Evolutionary conservation across 2,329 filamentous ascomycete genomes (phyloP), one percentile per base, ranked within the genome.

Genomic region (Ophiocordyceps unilateralis): DNA sequence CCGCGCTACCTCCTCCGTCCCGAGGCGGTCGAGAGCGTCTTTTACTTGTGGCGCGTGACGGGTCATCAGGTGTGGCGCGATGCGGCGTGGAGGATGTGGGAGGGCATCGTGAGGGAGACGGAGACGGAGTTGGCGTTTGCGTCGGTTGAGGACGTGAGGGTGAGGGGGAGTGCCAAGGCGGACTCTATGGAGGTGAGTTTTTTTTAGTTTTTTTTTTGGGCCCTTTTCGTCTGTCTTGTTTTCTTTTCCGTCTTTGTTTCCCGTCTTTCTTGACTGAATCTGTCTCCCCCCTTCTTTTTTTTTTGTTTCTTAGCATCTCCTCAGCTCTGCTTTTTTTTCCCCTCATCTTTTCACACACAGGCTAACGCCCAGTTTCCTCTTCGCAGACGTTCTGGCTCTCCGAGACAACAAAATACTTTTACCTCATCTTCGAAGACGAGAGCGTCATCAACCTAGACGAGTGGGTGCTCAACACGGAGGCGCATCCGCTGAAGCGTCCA

Each of bases 391-490:
- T 84, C 54, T 87, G 82, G 78, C 65, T 83, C 51, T 77, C 77
- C 3, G 81, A 87, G 65, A 87, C 81, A 36, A 59, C 84, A 49
- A 88, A 86, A 60, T 86, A 86, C 52, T 85, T 85, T 47, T 87
- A 81, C 51, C 60, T 86, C 44, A 70, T 83, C 17, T 87, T 83
- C 50, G 75, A 73, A 40, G 72, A 81, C 43, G 71, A 76, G 3
- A 64, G 69, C 12, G 54, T 76, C 20, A 64, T 83, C 24, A 81
- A 70, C 58, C 59, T 87, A 52, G 81, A 87, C 56, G 72, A 83
- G 8, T 85, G 72, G 64, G 78, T 85, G 43, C 60, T 79, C 40
- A 74, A 74, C 55, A 74, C 71, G 5, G 71, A 75, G 53, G 71
- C 70, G 20, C 71, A 75, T 51, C 69, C 71, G 0, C 49, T 72